phyloP scores from a whole-genome alignment of 176 grass and related monocot species.

The Poa pratensis region DNA sequence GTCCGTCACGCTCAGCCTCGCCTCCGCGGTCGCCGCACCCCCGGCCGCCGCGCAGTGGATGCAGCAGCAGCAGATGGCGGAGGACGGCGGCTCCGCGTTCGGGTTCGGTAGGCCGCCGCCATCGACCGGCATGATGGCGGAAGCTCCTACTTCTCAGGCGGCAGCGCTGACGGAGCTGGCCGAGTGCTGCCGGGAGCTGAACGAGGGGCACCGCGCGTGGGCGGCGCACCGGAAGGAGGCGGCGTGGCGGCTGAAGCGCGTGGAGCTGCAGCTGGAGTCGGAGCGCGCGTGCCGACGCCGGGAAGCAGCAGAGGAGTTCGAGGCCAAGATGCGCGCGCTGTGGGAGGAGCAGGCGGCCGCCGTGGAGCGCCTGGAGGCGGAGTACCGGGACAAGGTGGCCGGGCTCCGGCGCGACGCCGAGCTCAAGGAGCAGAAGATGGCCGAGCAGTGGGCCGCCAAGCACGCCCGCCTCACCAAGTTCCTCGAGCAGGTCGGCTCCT shows the following conservation, averaged over 20 bases:
- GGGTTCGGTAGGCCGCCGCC: slow-evolving; percentile 35
- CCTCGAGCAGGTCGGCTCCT: slow-evolving; percentile 67
- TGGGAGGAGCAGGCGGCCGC: slow-evolving; percentile 70
- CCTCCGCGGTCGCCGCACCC: slow-evolving; percentile 4
- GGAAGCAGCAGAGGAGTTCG: slow-evolving; percentile 79
- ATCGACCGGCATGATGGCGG: neutral
- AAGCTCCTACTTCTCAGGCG: slow-evolving; percentile 32
- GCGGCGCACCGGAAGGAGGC: slow-evolving; percentile 83
- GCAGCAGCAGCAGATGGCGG: slow-evolving; percentile 37
- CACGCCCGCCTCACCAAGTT: slow-evolving; percentile 75
- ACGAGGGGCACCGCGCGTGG: slow-evolving; percentile 88
- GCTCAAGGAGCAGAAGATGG: slow-evolving; percentile 90
- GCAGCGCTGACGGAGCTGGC: slow-evolving; percentile 63
- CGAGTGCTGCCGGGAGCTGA: slow-evolving; percentile 76
- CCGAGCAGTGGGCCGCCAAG: slow-evolving; percentile 92
- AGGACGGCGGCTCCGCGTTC: slow-evolving; percentile 40
- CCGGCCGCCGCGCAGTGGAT: slow-evolving; percentile 25
- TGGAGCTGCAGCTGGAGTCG: slow-evolving; percentile 89
- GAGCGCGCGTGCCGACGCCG: slow-evolving; percentile 76
- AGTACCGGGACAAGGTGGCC: slow-evolving; percentile 77
- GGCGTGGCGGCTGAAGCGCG: slow-evolving; percentile 80
- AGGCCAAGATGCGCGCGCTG: slow-evolving; percentile 69
- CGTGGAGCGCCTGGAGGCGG: slow-evolving; percentile 71
- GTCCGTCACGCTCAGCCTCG: slow-evolving; percentile 66
- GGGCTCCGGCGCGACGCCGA: slow-evolving; percentile 79